Conservation (phyloP, 2,329 filamentous ascomycete genomes). For the Sporothrix euskadiensis region DNA sequence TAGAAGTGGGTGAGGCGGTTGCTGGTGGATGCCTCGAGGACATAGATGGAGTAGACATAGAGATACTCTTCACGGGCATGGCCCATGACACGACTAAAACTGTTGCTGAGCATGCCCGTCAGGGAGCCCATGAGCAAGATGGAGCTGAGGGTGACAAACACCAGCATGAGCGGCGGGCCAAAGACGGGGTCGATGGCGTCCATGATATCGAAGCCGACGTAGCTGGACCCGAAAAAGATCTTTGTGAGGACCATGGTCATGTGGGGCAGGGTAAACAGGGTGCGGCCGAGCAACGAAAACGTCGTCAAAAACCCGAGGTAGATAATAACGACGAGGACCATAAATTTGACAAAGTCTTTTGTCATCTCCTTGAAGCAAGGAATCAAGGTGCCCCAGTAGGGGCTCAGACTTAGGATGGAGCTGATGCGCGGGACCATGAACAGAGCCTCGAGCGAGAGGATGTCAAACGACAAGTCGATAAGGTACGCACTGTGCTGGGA, state of each 20-base stretch:
- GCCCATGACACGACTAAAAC: conserved; percentile 64
- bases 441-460: conserved; percentile 83
- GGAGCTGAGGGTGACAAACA: conserved; percentile 76
- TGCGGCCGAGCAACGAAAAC: conserved; percentile 74
- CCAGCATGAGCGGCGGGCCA: conserved; percentile 63
- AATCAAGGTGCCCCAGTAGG: conserved; percentile 87
- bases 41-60: conserved; percentile 70
- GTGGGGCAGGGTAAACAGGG: conserved; percentile 61
- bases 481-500: conserved; percentile 59
- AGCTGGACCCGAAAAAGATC: conserved; percentile 77
- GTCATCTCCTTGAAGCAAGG: conserved; percentile 93
- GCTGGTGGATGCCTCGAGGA: conserved; percentile 66
- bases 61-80: conserved; percentile 74
- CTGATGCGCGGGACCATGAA: conserved; percentile 89
- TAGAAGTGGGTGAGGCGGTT: conserved; percentile 70
- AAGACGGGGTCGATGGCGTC: conserved; percentile 57
- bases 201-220: conserved; percentile 71
- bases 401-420: conserved; percentile 81
- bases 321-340: conserved; percentile 71
- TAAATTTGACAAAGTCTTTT: conserved; percentile 86
- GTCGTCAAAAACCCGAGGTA: conserved; percentile 90
- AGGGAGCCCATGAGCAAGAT: conserved; percentile 77
- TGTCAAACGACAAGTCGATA: conserved; percentile 81
- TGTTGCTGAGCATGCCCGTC: conserved; percentile 77
- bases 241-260: conserved; percentile 79